Percentiles rank a stretch among this genome's conserved stretches.
These are phyloP conservation scores for Nicotiana benthamiana DNA, from an alignment of 257 asterid genomes.

Conservation along the genomic window DNA sequence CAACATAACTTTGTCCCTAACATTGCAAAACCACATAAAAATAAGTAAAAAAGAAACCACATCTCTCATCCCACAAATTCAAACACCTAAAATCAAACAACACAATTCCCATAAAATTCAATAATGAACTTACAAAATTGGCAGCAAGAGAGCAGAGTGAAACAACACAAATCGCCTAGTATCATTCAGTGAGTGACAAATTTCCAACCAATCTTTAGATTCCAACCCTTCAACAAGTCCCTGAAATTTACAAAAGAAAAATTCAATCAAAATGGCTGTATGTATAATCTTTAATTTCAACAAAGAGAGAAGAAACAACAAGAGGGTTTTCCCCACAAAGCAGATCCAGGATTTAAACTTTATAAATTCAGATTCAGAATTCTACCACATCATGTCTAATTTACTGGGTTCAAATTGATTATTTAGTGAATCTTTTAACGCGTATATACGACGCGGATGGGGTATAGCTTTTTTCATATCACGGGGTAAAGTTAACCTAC, in stretches of 20 bases:
- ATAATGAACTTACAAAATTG: slow-evolving; percentile 49
- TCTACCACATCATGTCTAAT: too few species aligned
- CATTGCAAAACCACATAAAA: not conserved
- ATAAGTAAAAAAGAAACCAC: not conserved
- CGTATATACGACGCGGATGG: too few species aligned
- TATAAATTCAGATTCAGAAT: too few species aligned
- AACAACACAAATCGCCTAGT: slow-evolving; percentile 63
- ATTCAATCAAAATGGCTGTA: not conserved
- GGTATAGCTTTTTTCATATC: too few species aligned
- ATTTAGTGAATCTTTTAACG: too few species aligned
- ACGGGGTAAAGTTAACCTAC: too few species aligned
- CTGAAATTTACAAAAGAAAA: slow-evolving; percentile 25
- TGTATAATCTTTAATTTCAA: not conserved
- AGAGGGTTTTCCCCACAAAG: not conserved
- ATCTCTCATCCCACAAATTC: not conserved
- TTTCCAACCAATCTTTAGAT: slow-evolving; percentile 91
- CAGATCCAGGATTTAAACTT: too few species aligned
- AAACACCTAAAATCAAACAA: not conserved
- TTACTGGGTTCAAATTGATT: too few species aligned
- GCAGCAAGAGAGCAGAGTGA: slow-evolving; percentile 57
- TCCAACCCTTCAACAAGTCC: slow-evolving; percentile 76
- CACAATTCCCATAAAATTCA: not conserved
- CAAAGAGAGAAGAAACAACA: not conserved
- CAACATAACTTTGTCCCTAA: slow-evolving; percentile 56
- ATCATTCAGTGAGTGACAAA: slow-evolving; percentile 80